Evolutionary conservation across 1,284 basidiomycete genomes (phyloP).

Genomic region (Cystobasidium slooffiae): DNA sequence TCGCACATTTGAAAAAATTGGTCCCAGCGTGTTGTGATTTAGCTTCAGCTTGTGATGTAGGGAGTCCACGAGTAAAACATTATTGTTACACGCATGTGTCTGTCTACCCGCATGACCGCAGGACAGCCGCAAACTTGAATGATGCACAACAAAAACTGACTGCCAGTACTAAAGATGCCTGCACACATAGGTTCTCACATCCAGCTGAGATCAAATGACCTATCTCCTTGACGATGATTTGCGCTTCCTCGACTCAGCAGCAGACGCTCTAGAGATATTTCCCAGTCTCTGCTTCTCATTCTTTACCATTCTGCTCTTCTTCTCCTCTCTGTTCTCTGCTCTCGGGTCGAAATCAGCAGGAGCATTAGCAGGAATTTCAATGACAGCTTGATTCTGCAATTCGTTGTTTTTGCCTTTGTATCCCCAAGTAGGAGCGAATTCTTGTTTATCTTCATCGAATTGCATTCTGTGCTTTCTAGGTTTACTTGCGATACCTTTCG

Average conservation of each 20-base stretch:
- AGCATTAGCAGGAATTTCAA: slow-evolving; percentile 79
- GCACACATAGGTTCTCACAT: background rate
- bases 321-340: slow-evolving; percentile 72
- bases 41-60: slow-evolving; percentile 5
- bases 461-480: slow-evolving; percentile 74
- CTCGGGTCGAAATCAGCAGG: slow-evolving; percentile 75
- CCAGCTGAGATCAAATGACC: background rate
- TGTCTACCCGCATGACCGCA: background rate
- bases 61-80: background rate
- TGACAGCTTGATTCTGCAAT: slow-evolving; percentile 78
- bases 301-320: slow-evolving; percentile 79
- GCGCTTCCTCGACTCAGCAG: slow-evolving; percentile 30
- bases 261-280: slow-evolving; percentile 61
- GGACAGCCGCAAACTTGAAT: background rate
- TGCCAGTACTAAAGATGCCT: background rate
- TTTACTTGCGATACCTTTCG: slow-evolving; percentile 88
- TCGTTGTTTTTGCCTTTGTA: slow-evolving; percentile 88
- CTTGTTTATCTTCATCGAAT: slow-evolving; percentile 93
- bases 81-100: background rate
- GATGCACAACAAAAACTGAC: slow-evolving; percentile 1
- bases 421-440: slow-evolving; percentile 94
- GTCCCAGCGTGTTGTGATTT: background rate
- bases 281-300: slow-evolving; percentile 80
- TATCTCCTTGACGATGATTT: slow-evolving; percentile 6
- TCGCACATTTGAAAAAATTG: background rate